Percentiles rank a stretch among this genome's conserved stretches.
Evolutionary conservation across 1,284 basidiomycete species (phyloP).

Genomic region (Ustilago nuda): DNA sequence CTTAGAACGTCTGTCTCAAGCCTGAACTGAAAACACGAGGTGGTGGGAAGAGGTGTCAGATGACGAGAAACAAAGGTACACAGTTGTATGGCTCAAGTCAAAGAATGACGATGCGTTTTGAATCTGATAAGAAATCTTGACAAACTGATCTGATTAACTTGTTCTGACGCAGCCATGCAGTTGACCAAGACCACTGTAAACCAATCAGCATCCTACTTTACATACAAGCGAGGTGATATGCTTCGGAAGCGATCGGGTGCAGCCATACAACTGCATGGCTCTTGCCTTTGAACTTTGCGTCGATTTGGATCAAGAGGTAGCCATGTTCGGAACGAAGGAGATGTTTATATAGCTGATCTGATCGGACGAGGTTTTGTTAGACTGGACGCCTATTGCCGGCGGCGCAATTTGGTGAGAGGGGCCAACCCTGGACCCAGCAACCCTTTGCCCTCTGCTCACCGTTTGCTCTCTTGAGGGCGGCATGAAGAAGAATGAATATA

Average conservation of each 20-base stretch:
- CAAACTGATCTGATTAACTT: not conserved
- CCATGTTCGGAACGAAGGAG: not conserved
- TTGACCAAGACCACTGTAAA: slow-evolving; percentile 5
- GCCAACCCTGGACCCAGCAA: slow-evolving; percentile 31
- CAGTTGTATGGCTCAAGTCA: not conserved
- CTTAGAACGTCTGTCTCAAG: no score
- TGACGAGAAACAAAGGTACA: not conserved
- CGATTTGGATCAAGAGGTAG: not conserved
- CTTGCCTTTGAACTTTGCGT: not conserved
- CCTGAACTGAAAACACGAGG: no score
- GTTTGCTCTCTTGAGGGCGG: not conserved
- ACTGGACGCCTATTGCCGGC: not conserved
- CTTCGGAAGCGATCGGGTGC: slow-evolving; percentile 4
- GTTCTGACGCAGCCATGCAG: slow-evolving; percentile 5
- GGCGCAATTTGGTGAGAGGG: not conserved
- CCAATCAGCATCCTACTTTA: slow-evolving; percentile 6
- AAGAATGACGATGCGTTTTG: not conserved
- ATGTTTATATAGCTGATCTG: no score
- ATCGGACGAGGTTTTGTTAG: not conserved
- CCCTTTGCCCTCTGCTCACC: slow-evolving; percentile 13
- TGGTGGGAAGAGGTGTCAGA: no score
- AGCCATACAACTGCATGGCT: not conserved
- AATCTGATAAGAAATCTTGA: slow-evolving; percentile 14
- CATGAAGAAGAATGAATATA: not conserved
- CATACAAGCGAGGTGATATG: slow-evolving; percentile 2